These are phyloP conservation scores for Penicillium aurantiogriseum DNA, from an alignment of 2,329 filamentous ascomycete species.

Conservation along the genomic window DNA sequence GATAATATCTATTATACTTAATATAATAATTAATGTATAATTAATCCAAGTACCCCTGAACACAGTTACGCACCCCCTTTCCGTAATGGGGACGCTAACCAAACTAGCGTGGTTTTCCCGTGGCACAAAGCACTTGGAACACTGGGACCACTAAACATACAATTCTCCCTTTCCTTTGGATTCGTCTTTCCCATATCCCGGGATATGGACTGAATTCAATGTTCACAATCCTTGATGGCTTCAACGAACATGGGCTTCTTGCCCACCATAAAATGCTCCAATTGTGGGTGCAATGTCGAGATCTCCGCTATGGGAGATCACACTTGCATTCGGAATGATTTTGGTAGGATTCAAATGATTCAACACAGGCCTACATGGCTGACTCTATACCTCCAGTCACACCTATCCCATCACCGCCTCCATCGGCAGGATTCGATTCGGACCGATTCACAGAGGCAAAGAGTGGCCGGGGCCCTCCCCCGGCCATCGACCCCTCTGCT, in stretches of 20 bases:
- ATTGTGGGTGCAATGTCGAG: slow-evolving; percentile 72
- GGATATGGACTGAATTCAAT: slow-evolving; percentile 15
- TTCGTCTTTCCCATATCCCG: slow-evolving; percentile 1
- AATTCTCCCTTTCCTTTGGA: slow-evolving; percentile 2
- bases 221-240: slow-evolving; percentile 27
- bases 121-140: background rate
- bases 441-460: slow-evolving; percentile 32
- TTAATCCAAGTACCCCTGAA: slow-evolving; percentile 1
- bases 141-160: background rate
- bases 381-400: slow-evolving; percentile 13
- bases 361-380: background rate
- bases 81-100: slow-evolving; percentile 22
- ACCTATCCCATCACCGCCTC: slow-evolving; percentile 28
- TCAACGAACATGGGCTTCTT: slow-evolving; percentile 64
- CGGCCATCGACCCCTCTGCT: slow-evolving; percentile 56
- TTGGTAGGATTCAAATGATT: slow-evolving; percentile 35
- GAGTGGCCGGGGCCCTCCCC: slow-evolving; percentile 49
- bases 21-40: too few species aligned
- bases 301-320: slow-evolving; percentile 87
- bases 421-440: slow-evolving; percentile 28
- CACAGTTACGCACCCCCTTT: slow-evolving; percentile 21
- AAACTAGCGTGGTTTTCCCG: slow-evolving; percentile 14
- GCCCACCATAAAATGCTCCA: slow-evolving; percentile 84
- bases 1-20: too few species aligned
- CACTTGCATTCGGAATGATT: slow-evolving; percentile 56